Base-by-base conservation (phyloP, 1,284 basidiomycete genomes). In the Moesziomyces parantarcticus region DNA sequence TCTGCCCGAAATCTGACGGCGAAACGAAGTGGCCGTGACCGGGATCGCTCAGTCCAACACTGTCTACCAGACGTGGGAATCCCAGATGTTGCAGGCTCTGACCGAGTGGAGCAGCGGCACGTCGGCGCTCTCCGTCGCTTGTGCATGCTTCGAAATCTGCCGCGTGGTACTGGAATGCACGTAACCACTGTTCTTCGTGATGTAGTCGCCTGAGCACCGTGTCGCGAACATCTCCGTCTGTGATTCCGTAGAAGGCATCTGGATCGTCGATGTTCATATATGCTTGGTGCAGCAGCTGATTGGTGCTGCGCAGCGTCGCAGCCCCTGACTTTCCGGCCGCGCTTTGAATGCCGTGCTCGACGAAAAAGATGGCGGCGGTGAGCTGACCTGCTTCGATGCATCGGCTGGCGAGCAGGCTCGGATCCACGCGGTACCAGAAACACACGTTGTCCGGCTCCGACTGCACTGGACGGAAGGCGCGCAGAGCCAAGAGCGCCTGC, bases 191-290 rank as follows among this genome's bases (percentile, higher is more conserved):
- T 13, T 90, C 88, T 83, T 99, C 97, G 76, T 99, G 96, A 75
- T 93, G 91, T 61, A 96, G 90, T 4, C 93, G 89, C 66, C 89
- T 91, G 44, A 94, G 87, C 36, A 98, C 87, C 59, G 94, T 91
- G 43, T 89, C 88, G 26, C 89, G 88, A 14, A 92, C 87, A 77
- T 98, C 89, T n/a, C 90, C 88, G 29, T 85, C 85, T 66, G 90
- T 88, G 66, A 98, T 93, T 2, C 93, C 94, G 83, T 99, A 99
- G 83, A 99, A 99, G 1, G 96, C 94, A 78, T 99, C 96, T 0
- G 95, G 95, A 79, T 99, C 96, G 79, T 97, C 94, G 60, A 99
- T 93, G 79, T 93, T 92, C 67, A 89, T 90, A 82, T 97, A 99
- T 52, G 98, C 93, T 54, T 92, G 90, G 84, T 95, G 97, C 46